A percentile compares a stretch with the other conserved stretches of the same genome.
phyloP scores from a whole-genome alignment of 148 eudicot genomes.

The Nyssa sinensis region DNA sequence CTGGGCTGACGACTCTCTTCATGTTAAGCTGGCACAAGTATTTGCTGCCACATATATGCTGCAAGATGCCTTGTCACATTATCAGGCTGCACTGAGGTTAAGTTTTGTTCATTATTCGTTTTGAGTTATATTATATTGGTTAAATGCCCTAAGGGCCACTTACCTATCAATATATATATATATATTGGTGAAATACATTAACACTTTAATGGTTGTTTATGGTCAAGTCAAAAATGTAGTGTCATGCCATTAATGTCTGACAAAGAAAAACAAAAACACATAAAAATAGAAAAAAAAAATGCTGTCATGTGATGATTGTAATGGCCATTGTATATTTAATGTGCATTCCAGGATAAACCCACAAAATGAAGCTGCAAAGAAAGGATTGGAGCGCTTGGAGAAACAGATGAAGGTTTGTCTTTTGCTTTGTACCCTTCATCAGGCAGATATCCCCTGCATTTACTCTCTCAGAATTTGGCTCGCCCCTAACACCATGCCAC shows the following conservation, averaged over 20 bases:
- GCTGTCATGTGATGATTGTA: not conserved
- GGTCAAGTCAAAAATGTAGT: too few relatives aligned
- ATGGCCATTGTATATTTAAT: not conserved
- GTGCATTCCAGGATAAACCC: constrained; percentile 64
- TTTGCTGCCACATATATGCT: constrained; percentile 93
- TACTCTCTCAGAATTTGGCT: too few relatives aligned
- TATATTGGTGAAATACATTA: too few relatives aligned
- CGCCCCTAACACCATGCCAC: too few relatives aligned
- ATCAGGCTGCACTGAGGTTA: constrained; percentile 89
- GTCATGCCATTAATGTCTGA: too few relatives aligned
- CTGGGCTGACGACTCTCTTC: constrained; percentile 97
- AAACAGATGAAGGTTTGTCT: constrained; percentile 87
- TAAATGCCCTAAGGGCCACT: not conserved
- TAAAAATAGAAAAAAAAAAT: too few relatives aligned
- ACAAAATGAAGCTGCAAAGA: constrained; percentile 86
- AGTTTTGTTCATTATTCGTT: not conserved
- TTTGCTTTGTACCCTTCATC: constrained; percentile 1
- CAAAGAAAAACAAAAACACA: too few relatives aligned
- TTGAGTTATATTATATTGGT: not conserved
- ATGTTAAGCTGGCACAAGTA: constrained; percentile 98
- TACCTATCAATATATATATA: too few relatives aligned
- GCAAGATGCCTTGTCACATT: constrained; percentile 89
- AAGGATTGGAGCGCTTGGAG: constrained; percentile 92
- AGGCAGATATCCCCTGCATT: too few relatives aligned
- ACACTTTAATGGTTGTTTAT: too few relatives aligned